Conservation (phyloP, 495 filamentous ascomycete species). For the Polyplosphaeria fusca region DNA sequence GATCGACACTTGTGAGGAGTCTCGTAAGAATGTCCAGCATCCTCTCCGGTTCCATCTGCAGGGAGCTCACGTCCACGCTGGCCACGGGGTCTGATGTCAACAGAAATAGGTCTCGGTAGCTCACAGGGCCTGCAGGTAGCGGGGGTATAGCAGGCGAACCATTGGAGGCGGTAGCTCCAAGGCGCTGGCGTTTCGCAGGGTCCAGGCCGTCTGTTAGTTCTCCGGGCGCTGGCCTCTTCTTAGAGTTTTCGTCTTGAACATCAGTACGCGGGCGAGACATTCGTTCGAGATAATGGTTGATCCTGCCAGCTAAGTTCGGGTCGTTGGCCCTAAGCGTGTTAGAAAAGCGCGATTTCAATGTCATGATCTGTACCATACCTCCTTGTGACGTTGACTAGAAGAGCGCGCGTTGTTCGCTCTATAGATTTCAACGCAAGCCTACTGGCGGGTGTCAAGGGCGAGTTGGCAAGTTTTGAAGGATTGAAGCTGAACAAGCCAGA, state of each 20-base stretch:
- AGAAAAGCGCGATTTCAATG: neutral
- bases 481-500: slow-evolving; percentile 86
- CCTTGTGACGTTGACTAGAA: slow-evolving; percentile 76
- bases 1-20: slow-evolving; percentile 63
- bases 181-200: slow-evolving; percentile 64
- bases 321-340: slow-evolving; percentile 60
- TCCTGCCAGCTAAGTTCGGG: slow-evolving; percentile 62
- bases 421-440: slow-evolving; percentile 86
- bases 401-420: slow-evolving; percentile 81
- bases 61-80: slow-evolving; percentile 72
- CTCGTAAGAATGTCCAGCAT: slow-evolving; percentile 73
- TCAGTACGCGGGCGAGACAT: slow-evolving; percentile 70
- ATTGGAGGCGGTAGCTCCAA: slow-evolving; percentile 45
- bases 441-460: slow-evolving; percentile 70
- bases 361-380: slow-evolving; percentile 49
- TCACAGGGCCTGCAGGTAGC: slow-evolving; percentile 69
- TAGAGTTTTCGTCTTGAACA: slow-evolving; percentile 68
- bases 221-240: slow-evolving; percentile 68
- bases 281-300: slow-evolving; percentile 78
- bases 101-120: slow-evolving; percentile 75
- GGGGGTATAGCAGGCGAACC: slow-evolving; percentile 43
- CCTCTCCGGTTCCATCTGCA: slow-evolving; percentile 61
- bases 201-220: slow-evolving; percentile 69
- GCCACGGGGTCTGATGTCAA: slow-evolving; percentile 72
- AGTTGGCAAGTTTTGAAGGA: slow-evolving; percentile 72